Conservation (phyloP, 768 basidiomycete species). For the Strobilomyces dryophilus region DNA sequence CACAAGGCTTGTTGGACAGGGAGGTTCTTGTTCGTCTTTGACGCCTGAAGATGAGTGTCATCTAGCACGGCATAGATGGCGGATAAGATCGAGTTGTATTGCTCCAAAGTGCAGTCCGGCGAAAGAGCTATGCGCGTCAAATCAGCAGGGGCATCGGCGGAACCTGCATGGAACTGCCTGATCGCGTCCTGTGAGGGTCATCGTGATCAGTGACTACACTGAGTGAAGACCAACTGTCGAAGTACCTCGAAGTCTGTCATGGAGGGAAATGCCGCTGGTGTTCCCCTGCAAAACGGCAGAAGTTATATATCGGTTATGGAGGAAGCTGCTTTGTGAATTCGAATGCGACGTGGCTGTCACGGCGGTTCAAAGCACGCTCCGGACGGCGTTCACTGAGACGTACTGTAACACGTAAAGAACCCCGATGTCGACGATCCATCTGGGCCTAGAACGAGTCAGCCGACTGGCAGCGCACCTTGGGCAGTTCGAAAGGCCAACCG, state of each 20-base stretch:
- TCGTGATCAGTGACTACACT: not conserved
- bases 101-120: conserved; percentile 15
- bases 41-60: conserved; percentile 13
- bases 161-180: conserved; percentile 22
- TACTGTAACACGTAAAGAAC: conserved; percentile 3
- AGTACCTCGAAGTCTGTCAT: conserved; percentile 23
- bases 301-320: not conserved
- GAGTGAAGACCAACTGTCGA: not conserved
- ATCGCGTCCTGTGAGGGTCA: conserved; percentile 14
- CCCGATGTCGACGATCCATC: conserved; percentile 62
- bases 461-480: conserved; percentile 52
- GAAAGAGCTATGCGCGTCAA: conserved; percentile 20
- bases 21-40: conserved; percentile 7
- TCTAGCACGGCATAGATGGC: conserved; percentile 22
- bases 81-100: conserved; percentile 12
- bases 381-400: not conserved
- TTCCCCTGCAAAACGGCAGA: not conserved
- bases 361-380: too few relatives aligned
- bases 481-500: conserved; percentile 69
- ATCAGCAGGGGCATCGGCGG: conserved; percentile 12
- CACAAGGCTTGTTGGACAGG: conserved; percentile 21
- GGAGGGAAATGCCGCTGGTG: not conserved
- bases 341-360: not conserved
- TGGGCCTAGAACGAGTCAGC: conserved; percentile 58
- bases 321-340: too few relatives aligned